Conservation (phyloP, 208 protist genomes). For the Acanthamoeba triangularis region DNA sequence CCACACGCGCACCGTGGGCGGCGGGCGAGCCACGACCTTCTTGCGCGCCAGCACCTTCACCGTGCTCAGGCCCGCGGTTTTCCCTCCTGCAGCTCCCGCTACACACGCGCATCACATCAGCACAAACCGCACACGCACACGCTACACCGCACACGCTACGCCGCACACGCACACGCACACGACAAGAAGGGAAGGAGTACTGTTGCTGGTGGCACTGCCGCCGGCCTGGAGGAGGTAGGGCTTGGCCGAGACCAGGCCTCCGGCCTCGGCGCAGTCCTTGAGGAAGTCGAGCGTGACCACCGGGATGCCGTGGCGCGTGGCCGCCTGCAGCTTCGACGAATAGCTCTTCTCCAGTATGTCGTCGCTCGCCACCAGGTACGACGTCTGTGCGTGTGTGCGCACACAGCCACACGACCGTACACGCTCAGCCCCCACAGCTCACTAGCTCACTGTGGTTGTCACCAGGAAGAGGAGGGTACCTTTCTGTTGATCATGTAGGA, state of each 20-base stretch:
- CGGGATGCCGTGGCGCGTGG: slow-evolving; percentile 40
- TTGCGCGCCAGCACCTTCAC: slow-evolving; percentile 12
- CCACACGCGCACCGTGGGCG: slow-evolving; percentile 48
- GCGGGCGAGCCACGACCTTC: neutral
- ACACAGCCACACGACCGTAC: neutral
- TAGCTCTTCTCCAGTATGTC: slow-evolving; percentile 65
- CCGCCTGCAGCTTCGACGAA: slow-evolving; percentile 53
- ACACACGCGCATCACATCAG: no score
- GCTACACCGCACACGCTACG: no score
- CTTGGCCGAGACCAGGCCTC: slow-evolving; percentile 29
- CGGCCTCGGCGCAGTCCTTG: slow-evolving; percentile 52
- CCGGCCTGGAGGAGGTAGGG: slow-evolving; percentile 46
- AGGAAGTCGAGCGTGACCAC: slow-evolving; percentile 67
- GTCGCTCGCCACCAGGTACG: slow-evolving; percentile 48
- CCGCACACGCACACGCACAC: neutral
- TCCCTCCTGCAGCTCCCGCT: neutral
- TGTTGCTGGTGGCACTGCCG: neutral
- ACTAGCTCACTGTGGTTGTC: no score
- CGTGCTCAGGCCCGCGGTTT: neutral
- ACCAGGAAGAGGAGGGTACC: slow-evolving; percentile 32
- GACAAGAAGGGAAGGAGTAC: neutral
- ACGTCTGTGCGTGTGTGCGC: neutral
- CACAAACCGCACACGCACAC: no score
- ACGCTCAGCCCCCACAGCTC: no score
- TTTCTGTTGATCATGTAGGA: slow-evolving; percentile 75